Evolutionary conservation across 73 alveolate species (phyloP), one percentile per base, ranked within the genome.

Genomic region (Stentor coeruleus): DNA sequence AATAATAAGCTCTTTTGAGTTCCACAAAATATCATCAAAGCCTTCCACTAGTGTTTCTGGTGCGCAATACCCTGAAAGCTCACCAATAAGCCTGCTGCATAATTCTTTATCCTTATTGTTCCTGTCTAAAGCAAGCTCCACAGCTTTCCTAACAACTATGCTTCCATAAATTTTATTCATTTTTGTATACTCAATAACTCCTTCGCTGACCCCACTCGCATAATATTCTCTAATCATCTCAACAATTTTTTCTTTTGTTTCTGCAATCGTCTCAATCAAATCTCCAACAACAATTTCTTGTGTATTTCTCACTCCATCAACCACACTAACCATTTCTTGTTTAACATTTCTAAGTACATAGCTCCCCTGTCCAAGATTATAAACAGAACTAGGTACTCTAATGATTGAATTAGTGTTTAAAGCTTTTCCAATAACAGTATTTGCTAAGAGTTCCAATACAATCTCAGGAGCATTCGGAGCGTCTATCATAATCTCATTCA

Each of bases 191-290:
- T 66, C 79, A 1, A 11, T 33, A 40, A 66, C 79, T 66, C 79
- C 79, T 26, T 66, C 79, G 33, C 37, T 66, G 39, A 66, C 79
- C 33, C 79, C 79, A 20, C 49, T 66, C 20, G 79, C 79, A 31
- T 28, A 33, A 2, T 66, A 66, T 66, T 66, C 79, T 66, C 33
- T 66, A 14, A 66, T 20, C n/a, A 66, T 20, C 11, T 66, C 42
- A 26, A 66, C 14, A 66, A 66, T 33, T 26, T 20, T 20, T 20
- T 20, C 40, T 33, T 66, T 66, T 26, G 39, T 31, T 0, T 20
- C 39, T 26, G n/a, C 49, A 20, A 66, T 14, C n/a, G 42, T 66
- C 33, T 66, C 79, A 11, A 66, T 40, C 15, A 66, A 33, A 40
- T 66, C 79, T 33, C 42, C 79, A 20, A 66, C 20, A 33, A 66